Percentiles rank a stretch among this genome's conserved stretches.
phyloP scores from a whole-genome alignment of 2,329 filamentous ascomycete species.

The Aspergillus chevalieri region DNA sequence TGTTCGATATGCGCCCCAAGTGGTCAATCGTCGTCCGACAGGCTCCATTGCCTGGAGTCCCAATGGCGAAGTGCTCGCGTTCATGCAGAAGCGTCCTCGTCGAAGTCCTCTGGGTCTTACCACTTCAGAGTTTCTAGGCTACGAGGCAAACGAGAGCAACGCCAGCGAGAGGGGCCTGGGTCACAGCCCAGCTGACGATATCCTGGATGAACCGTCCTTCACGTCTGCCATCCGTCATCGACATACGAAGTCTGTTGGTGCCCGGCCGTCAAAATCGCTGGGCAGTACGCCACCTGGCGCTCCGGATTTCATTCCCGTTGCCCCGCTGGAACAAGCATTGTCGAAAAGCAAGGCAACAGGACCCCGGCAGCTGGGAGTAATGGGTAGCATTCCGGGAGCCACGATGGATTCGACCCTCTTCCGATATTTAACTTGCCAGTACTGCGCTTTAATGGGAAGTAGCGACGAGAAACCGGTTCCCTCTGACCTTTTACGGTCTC shows the following conservation, averaged over 20 bases:
- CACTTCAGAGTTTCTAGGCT: slow-evolving; percentile 35
- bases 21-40: slow-evolving; percentile 52
- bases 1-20: slow-evolving; percentile 53
- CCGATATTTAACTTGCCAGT: slow-evolving; percentile 38
- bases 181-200: slow-evolving; percentile 52
- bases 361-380: slow-evolving; percentile 44
- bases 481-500: slow-evolving; percentile 21
- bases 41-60: slow-evolving; percentile 54
- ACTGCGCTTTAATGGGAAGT: slow-evolving; percentile 33
- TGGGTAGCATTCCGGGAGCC: slow-evolving; percentile 44
- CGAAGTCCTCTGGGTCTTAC: slow-evolving; percentile 38
- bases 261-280: slow-evolving; percentile 47
- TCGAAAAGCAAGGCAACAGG: slow-evolving; percentile 34
- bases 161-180: slow-evolving; percentile 44
- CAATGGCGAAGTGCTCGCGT: slow-evolving; percentile 50
- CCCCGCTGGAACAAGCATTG: slow-evolving; percentile 48
- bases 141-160: slow-evolving; percentile 37
- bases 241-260: slow-evolving; percentile 42
- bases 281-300: slow-evolving; percentile 49
- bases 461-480: slow-evolving; percentile 16
- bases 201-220: slow-evolving; percentile 51
- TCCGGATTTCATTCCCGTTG: slow-evolving; percentile 41
- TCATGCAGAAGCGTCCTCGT: slow-evolving; percentile 47
- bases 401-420: slow-evolving; percentile 38
- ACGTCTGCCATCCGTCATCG: slow-evolving; percentile 43